phyloP scores from a whole-genome alignment of 2,329 filamentous ascomycete genomes.

The Phaeoacremonium minimum region DNA sequence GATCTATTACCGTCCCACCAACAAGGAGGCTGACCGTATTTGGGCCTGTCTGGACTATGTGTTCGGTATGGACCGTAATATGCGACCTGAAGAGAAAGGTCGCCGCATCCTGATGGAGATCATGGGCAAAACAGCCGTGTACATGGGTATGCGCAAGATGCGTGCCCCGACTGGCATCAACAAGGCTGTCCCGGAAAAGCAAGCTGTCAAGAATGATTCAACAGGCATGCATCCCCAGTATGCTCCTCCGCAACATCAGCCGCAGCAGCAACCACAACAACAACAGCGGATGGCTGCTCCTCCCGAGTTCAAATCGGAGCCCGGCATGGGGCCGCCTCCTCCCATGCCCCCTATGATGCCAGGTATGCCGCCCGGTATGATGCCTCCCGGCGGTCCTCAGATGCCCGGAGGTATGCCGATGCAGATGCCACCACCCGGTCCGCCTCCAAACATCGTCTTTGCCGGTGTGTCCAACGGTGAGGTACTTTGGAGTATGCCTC shows the following conservation, averaged over 20 bases:
- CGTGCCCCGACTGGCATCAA: constrained; percentile 44
- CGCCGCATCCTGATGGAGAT: constrained; percentile 59
- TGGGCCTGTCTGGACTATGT: constrained; percentile 71
- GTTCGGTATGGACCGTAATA: constrained; percentile 54
- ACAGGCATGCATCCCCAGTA: constrained; percentile 1
- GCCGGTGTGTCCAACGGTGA: constrained; percentile 44
- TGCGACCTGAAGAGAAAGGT: constrained; percentile 53
- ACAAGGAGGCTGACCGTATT: constrained; percentile 58
- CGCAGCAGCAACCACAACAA: constrained; percentile 10
- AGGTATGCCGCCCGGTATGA: background rate
- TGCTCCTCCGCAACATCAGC: constrained; percentile 1
- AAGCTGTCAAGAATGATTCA: constrained; percentile 27
- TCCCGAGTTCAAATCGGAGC: background rate
- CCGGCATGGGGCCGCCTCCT: constrained; percentile 1
- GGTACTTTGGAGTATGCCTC: constrained; percentile 37
- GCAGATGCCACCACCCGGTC: constrained; percentile 6
- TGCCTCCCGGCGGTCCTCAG: background rate
- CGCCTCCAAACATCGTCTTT: constrained; percentile 30
- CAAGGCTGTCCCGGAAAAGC: constrained; percentile 27
- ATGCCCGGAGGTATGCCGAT: constrained; percentile 4
- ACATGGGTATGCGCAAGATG: constrained; percentile 54
- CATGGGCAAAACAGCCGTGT: constrained; percentile 54
- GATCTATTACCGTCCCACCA: constrained; percentile 53
- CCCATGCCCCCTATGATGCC: background rate
- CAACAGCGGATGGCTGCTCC: constrained; percentile 2